Evolutionary conservation across 2,329 filamentous ascomycete genomes (phyloP), one percentile per base, ranked within the genome.

Genomic region (Ascochyta fabae): DNA sequence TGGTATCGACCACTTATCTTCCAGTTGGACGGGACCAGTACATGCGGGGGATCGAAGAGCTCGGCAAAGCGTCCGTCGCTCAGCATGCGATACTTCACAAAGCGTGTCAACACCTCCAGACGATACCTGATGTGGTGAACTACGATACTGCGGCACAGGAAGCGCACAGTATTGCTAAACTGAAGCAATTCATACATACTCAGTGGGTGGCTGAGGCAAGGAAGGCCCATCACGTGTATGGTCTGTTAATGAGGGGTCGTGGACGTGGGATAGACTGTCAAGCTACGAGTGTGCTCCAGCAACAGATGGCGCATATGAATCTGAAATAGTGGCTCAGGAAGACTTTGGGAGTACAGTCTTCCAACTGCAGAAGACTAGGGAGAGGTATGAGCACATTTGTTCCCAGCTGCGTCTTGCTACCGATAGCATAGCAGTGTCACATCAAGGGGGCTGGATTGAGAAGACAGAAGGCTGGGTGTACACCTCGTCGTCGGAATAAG

Each of bases 11-110:
- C 19, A n/a, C 15, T 13, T 23, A 12, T 22, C 13, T 7, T 5
- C 40, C 48, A 15, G 40, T 51, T 4, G 48, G 40, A 29, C 33
- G 48, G 6, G 48, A 51, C 15, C 26, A 42, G 13, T 33, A 23
- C 33, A 43, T 51, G 13, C 10, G 8, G 24, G 26, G 22, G 3
- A 24, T 51, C 4, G 24, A 33, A 26, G 24, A 26, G 8, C 19
- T 51, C 10, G 26, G 40, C 16, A n/a, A 26, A 2, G 8, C 40
- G 3, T 33, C 26, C 3, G 24, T 51, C 5, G 33, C 33, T 5
- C 40, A 51, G 9, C 23, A 23, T 10, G 16, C 12, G 6, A n/a
- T 26, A 10, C 40, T 44, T 38, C 48, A 38, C 34, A 24, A 7
- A 9, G 40, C 34, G 7, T 24, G 31, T 26, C 12, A 38, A 4